Base-by-base conservation (phyloP, 805 yeast species). In the Candida orba region DNA sequence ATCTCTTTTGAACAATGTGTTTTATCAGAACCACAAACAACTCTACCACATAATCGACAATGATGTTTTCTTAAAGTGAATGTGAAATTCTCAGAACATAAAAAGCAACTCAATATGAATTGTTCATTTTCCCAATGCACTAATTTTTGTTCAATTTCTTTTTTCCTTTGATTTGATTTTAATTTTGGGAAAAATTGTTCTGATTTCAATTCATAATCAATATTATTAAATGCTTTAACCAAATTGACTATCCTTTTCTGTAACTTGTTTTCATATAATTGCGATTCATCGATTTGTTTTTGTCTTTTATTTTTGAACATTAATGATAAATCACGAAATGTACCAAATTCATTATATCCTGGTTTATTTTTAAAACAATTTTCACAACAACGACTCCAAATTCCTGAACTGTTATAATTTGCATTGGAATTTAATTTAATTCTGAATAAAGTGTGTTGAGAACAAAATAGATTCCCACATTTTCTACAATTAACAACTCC, bases 1-100 rank as follows among this genome's bases (percentile, higher is more conserved):
- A 87, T 81, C 43, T 78, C 77, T 57, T 79, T 76, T 0, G 96
- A 88, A 59, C 99, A 91, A 13, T 67, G 80, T 8, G 68, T 73
- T 39, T 47, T 64, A 41, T 60, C 52, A 51, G 80, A 81, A 23
- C 83, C 95, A 64, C 97, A 91, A 0, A 88, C 86, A 2, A 84
- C 76, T 24, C 63, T 57, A 0, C 98, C 98, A 66, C 99, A 91
- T 23, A 89, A 61, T 32, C 98, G 67, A 61, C 99, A 93, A 60
- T 91, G 99, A 59, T 93, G 98, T 51, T 83, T 86, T 40, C 97
- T 66, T 22, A 75, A 52, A 0, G 78, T 58, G 36, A 84, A 63
- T 10, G 73, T 68, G 59, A 88, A 93, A 27, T 57, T 54, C 12
- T 69, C 66, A 13, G 66, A 60, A 54, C 99, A 91, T 8, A 84